Evolutionary conservation across 2,329 filamentous ascomycete genomes (phyloP).

Genomic region (Neonectria magnoliae): DNA sequence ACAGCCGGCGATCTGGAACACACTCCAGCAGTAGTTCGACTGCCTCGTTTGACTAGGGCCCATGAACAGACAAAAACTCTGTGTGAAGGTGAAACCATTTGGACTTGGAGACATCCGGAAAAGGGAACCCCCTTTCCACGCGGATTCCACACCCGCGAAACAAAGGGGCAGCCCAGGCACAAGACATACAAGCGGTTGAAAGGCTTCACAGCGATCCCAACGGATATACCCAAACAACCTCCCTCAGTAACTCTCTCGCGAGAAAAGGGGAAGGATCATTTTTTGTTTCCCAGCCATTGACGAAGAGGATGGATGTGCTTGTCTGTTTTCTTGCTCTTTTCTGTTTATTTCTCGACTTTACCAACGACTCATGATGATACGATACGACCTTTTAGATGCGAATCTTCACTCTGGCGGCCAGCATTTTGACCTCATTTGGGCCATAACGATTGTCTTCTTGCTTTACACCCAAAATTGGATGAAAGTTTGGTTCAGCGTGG

Average conservation of each 20-base stretch:
- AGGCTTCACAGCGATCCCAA: conserved; percentile 51
- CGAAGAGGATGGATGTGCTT: conserved; percentile 24
- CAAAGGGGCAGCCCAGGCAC: conserved; percentile 30
- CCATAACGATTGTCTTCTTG: conserved; percentile 12
- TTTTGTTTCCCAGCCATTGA: conserved; percentile 16
- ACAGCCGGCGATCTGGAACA: conserved; percentile 62
- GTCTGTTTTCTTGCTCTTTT: conserved; percentile 7
- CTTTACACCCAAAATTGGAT: conserved; percentile 23
- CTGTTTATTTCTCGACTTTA: neutral
- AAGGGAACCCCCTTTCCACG: conserved; percentile 19
- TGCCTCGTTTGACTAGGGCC: conserved; percentile 63
- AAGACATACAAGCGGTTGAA: conserved; percentile 50
- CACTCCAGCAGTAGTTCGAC: conserved; percentile 73
- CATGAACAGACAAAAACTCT: conserved; percentile 8
- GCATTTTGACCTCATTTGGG: conserved; percentile 18
- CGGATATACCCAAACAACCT: conserved; percentile 44
- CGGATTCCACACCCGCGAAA: conserved; percentile 25
- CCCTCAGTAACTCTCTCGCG: conserved; percentile 41
- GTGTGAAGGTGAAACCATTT: conserved; percentile 23
- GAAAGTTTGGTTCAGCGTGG: conserved; percentile 12
- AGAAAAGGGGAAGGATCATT: conserved; percentile 28
- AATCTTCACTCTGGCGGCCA: conserved; percentile 33
- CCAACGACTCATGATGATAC: conserved; percentile 42
- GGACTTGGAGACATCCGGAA: conserved; percentile 25
- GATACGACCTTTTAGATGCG: conserved; percentile 40